phyloP scores from a whole-genome alignment of 306 rosid genomes.

The Acacia acuminata region DNA sequence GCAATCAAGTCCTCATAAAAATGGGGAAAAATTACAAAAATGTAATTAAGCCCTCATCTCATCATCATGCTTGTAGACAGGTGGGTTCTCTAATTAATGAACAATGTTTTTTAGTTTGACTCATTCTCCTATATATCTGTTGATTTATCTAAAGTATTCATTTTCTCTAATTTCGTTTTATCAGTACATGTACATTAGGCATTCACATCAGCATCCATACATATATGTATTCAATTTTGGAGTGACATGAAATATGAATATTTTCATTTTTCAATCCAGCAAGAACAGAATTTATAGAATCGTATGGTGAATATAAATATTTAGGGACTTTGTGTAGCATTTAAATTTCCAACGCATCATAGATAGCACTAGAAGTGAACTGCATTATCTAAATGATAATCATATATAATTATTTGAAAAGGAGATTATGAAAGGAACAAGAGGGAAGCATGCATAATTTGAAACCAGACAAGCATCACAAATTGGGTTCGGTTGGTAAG shows the following conservation, averaged over 20 bases:
- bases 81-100: background rate
- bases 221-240: background rate
- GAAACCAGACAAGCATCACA: constrained; percentile 12
- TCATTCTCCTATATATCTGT: background rate
- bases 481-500: constrained; percentile 40
- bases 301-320: background rate
- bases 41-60: background rate
- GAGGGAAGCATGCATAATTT: background rate
- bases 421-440: background rate
- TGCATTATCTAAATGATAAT: background rate
- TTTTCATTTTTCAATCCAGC: background rate
- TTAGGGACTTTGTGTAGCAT: background rate
- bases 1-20: no score
- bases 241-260: background rate
- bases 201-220: background rate
- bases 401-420: background rate
- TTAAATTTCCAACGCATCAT: background rate
- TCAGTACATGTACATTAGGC: background rate
- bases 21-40: no score
- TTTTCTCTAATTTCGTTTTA: background rate
- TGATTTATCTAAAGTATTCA: background rate
- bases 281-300: background rate
- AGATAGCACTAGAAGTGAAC: background rate
- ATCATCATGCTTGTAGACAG: background rate
- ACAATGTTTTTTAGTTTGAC: background rate